phyloP scores from a whole-genome alignment of 2,329 filamentous ascomycete genomes.

The Arthrobotrys megalospora region DNA sequence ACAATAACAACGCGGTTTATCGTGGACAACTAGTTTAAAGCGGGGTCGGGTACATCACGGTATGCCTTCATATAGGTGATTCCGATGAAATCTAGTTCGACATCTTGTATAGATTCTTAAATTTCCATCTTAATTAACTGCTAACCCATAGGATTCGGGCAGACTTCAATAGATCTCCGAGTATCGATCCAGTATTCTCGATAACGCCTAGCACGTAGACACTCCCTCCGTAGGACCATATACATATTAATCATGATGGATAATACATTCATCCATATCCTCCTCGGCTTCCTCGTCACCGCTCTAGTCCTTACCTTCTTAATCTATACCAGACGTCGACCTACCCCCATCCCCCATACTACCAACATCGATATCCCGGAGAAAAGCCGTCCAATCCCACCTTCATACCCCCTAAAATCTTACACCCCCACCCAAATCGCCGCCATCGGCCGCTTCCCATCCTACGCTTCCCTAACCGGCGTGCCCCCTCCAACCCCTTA shows the following conservation, averaged over 20 bases:
- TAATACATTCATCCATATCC: neutral
- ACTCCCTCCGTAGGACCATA: neutral
- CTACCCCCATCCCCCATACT: neutral
- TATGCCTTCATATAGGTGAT: neutral
- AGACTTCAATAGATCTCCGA: too few species aligned
- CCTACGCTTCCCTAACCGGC: constrained; percentile 82
- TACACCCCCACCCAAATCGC: constrained; percentile 73
- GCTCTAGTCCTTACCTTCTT: neutral
- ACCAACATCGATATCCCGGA: neutral
- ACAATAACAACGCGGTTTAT: constrained; percentile 42
- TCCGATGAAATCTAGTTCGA: too few species aligned
- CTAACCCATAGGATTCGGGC: too few species aligned
- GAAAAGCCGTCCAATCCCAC: neutral
- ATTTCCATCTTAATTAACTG: too few species aligned
- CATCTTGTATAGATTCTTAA: too few species aligned
- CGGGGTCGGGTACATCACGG: neutral
- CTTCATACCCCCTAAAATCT: neutral
- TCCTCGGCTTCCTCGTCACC: neutral
- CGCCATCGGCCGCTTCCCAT: constrained; percentile 81
- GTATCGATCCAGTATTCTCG: too few species aligned
- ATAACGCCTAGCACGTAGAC: too few species aligned
- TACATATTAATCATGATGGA: neutral
- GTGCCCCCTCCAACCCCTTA: constrained; percentile 79
- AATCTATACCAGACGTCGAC: neutral
- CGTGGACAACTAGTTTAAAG: neutral